A percentile compares a stretch with the other conserved stretches of the same genome.
Conservation (phyloP, 164 flowering plant genomes). For the Warburgia ugandensis region DNA sequence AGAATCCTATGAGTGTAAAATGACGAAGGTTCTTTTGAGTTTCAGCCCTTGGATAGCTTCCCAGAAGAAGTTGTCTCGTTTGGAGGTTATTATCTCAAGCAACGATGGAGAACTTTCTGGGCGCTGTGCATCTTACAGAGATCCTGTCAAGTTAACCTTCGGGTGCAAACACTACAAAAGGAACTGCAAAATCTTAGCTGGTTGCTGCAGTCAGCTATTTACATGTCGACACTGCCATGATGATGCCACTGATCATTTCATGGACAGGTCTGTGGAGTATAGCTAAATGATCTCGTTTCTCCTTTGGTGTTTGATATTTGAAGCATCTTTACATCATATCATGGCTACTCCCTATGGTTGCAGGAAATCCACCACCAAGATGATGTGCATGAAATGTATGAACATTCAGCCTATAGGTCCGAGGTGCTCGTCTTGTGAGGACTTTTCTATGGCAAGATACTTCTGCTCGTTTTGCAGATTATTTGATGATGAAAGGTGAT, state of each 20-base stretch:
- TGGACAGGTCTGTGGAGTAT: constrained; percentile 50
- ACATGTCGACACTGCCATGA: constrained; percentile 88
- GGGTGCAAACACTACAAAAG: constrained; percentile 93
- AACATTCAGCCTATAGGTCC: constrained; percentile 64
- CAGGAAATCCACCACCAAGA: constrained; percentile 66
- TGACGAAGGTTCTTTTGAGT: constrained; percentile 16
- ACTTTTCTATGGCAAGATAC: constrained; percentile 71
- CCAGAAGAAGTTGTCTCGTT: constrained; percentile 31
- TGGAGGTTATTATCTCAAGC: constrained; percentile 19
- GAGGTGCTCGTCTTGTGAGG: constrained; percentile 52
- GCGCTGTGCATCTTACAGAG: constrained; percentile 58
- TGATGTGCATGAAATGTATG: constrained; percentile 97
- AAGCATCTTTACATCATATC: constrained; percentile 2
- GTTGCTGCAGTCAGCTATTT: constrained; percentile 71
- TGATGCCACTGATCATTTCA: constrained; percentile 55
- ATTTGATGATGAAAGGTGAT: constrained; percentile 78
- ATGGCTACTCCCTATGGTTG: constrained; percentile 2
- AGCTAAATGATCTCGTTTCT: background rate
- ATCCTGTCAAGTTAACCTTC: constrained; percentile 30
- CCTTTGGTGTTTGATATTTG: background rate
- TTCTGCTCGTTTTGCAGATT: constrained; percentile 82
- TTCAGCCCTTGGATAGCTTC: constrained; percentile 61
- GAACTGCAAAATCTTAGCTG: constrained; percentile 73
- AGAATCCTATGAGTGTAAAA: background rate
- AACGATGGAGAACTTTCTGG: constrained; percentile 48